phyloP scores from a whole-genome alignment of 768 basidiomycete genomes.

The Russula brevipes region DNA sequence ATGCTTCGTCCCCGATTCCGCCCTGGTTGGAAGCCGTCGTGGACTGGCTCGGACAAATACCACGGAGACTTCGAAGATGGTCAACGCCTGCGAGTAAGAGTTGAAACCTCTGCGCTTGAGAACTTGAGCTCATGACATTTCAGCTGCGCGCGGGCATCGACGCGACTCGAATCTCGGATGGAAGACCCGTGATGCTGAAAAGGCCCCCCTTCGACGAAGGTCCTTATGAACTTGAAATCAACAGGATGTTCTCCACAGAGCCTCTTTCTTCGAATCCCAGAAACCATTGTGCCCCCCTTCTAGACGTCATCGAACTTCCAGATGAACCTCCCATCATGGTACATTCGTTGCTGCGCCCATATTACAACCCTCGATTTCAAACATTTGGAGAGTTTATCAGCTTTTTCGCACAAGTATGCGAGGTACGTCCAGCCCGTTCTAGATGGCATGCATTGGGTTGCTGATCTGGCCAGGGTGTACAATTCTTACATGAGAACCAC shows the following conservation, averaged over 20 bases:
- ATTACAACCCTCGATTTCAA: conserved; percentile 25
- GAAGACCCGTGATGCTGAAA: background rate
- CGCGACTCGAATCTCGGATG: background rate
- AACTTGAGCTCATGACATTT: background rate
- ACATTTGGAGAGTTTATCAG: conserved; percentile 28
- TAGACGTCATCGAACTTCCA: background rate
- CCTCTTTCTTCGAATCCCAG: background rate
- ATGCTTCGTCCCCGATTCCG: conserved; percentile 7
- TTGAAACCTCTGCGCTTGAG: background rate
- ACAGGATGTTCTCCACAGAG: background rate
- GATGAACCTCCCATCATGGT: conserved; percentile 20
- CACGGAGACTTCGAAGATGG: background rate
- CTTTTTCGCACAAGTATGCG: conserved; percentile 27
- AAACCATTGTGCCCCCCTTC: background rate
- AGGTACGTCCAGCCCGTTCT: conserved; percentile 13
- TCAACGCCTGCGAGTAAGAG: background rate
- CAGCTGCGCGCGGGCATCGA: background rate
- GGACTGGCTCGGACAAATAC: background rate
- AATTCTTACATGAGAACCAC: conserved; percentile 18
- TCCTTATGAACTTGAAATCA: background rate
- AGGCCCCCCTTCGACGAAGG: background rate
- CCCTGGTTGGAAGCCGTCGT: conserved; percentile 5
- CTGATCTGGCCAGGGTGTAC: background rate
- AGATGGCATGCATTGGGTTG: too few relatives aligned
- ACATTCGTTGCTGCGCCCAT: conserved; percentile 19